Evolutionary conservation across 371 early-diverging fungal species (phyloP).

Genomic region (Syncephalis fuscata): DNA sequence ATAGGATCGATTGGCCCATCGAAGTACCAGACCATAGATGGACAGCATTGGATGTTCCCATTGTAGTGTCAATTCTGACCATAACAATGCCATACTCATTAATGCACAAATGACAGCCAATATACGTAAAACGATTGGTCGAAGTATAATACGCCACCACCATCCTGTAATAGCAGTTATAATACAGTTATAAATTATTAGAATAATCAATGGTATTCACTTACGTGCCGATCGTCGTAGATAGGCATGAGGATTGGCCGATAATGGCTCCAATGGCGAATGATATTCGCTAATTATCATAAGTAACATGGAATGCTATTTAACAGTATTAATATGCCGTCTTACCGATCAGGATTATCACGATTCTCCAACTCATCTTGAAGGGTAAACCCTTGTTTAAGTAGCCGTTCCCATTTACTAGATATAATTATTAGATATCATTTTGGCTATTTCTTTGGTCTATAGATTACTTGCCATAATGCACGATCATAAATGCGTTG

Average conservation of each 20-base stretch:
- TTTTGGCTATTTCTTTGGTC: no score
- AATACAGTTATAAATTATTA: conserved; percentile 8
- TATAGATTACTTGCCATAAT: no score
- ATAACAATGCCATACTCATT: conserved; percentile 56
- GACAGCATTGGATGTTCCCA: conserved; percentile 32
- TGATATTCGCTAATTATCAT: conserved; percentile 28
- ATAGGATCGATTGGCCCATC: conserved; percentile 23
- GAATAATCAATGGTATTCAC: neutral
- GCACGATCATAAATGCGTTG: conserved; percentile 31
- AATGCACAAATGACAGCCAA: conserved; percentile 36
- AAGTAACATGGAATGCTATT: no score
- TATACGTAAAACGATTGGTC: conserved; percentile 37
- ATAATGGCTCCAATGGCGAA: conserved; percentile 20
- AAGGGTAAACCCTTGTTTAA: conserved; percentile 44
- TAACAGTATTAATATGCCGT: no score
- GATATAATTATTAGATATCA: neutral
- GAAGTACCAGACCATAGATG: conserved; percentile 28
- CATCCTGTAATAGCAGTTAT: conserved; percentile 30
- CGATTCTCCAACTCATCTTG: conserved; percentile 53
- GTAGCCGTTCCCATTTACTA: conserved; percentile 39
- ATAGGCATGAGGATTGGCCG: conserved; percentile 1
- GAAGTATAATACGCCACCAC: conserved; percentile 67
- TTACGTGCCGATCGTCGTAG: neutral
- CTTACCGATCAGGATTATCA: conserved; percentile 14
- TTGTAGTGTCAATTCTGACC: conserved; percentile 85